These are phyloP conservation scores for Suillus cothurnatus DNA, from an alignment of 768 basidiomycete species.

Conservation along the genomic window DNA sequence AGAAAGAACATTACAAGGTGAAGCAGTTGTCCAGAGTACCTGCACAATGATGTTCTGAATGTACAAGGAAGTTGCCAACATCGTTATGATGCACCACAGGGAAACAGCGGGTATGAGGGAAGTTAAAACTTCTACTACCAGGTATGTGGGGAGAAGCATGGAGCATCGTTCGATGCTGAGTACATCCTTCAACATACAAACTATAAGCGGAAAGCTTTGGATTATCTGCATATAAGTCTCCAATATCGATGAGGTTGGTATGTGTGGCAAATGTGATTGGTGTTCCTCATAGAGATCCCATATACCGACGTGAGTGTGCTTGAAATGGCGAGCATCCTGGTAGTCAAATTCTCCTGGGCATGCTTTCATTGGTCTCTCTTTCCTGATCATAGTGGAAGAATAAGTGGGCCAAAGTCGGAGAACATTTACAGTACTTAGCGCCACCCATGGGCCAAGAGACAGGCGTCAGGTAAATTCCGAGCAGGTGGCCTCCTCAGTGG, in stretches of 20 bases:
- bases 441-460: not conserved
- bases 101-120: slow-evolving; percentile 64
- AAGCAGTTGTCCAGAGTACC: slow-evolving; percentile 71
- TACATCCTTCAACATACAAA: slow-evolving; percentile 68
- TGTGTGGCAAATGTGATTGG: slow-evolving; percentile 37
- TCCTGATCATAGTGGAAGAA: not conserved
- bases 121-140: slow-evolving; percentile 41
- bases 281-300: slow-evolving; percentile 79
- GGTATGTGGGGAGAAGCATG: slow-evolving; percentile 49
- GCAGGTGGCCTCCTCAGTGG: no score
- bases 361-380: not conserved
- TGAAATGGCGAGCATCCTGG: not conserved
- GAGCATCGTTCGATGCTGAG: slow-evolving; percentile 52
- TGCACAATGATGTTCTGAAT: slow-evolving; percentile 19
- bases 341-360: not conserved
- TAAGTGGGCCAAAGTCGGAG: not conserved
- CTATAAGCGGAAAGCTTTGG: slow-evolving; percentile 59
- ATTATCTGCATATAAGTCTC: slow-evolving; percentile 49
- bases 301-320: slow-evolving; percentile 48
- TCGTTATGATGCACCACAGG: slow-evolving; percentile 48
- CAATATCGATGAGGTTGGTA: slow-evolving; percentile 45
- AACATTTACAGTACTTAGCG: not conserved
- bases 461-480: not conserved
- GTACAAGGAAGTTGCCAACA: not conserved
- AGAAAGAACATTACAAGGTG: slow-evolving; percentile 48